Evolutionary conservation across 768 basidiomycete genomes (phyloP).

Genomic region (Rhodotorula babjevae): DNA sequence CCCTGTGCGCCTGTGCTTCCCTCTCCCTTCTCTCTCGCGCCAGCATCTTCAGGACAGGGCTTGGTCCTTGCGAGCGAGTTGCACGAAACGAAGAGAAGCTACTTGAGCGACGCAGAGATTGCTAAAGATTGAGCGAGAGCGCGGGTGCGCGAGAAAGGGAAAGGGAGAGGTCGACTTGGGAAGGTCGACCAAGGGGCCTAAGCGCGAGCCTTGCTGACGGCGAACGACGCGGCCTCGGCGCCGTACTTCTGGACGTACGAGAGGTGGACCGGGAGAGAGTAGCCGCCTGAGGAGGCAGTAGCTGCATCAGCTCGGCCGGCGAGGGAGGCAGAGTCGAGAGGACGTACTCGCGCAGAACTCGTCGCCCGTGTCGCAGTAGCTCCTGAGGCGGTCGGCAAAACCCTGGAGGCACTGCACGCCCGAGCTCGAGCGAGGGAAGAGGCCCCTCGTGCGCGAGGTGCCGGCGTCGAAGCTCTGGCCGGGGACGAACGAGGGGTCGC

Average conservation of each 20-base stretch:
- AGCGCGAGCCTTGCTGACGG: background rate
- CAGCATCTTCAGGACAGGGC: no score
- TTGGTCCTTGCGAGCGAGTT: no score
- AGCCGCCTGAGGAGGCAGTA: background rate
- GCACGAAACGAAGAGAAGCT: no score
- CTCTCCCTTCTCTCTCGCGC: no score
- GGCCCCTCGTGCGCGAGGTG: background rate
- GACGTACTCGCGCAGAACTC: conserved; percentile 4
- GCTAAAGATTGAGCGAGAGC: no score
- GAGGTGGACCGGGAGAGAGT: background rate
- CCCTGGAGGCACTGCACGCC: background rate
- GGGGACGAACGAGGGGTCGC: background rate
- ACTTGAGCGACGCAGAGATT: no score
- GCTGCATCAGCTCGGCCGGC: no score
- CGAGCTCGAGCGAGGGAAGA: background rate
- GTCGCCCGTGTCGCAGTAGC: background rate
- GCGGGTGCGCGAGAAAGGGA: no score
- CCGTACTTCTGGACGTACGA: background rate
- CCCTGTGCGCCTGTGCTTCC: no score
- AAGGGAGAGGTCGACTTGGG: no score
- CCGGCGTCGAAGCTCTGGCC: background rate
- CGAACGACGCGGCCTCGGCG: background rate
- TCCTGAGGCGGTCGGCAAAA: background rate
- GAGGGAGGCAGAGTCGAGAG: no score
- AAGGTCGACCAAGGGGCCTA: no score